Base-by-base conservation (phyloP, 163 green algal species). In the Scenedesmus sp. region DNA sequence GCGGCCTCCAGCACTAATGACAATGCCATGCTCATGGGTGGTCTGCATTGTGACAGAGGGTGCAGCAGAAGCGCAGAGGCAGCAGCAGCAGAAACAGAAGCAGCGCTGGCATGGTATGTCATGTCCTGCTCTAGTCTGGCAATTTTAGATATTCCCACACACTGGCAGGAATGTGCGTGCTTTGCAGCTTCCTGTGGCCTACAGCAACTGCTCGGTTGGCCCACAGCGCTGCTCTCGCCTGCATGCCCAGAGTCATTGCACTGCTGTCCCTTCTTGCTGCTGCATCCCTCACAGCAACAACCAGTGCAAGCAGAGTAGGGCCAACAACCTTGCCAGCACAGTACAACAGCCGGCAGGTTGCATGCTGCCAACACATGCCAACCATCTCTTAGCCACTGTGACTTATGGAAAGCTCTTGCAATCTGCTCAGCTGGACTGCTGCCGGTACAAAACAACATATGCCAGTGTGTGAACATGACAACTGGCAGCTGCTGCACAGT, bases 1-100 rank as follows among this genome's bases (percentile, higher is more conserved):
- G 5, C 65, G 56, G n/a, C 88, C 88, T 24, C 88, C 88, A 20
- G 88, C 88, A n/a, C 68, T 86, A 6, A 92, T 92, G 16, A 92
- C 81, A 18, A 92, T 92, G 46, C 88, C 88, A 26, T 80, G 87
- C 59, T 91, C 87, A 76, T 91, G 33, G 18, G 33, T 49, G 18
- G 53, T 83, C 87, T 91, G 87, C 79, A 51, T 5, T 16, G 7
- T 15, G 30, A 76, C 22, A 6, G 2, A 72, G 59, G 59, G 20
- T 33, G 59, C 24, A 35, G 24, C 22, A n/a, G 22, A 72, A 40
- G 3, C 65, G 30, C 4, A 76, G 65, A 30, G 9, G 30, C 30
- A n/a, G 65, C 20, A 70, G 22, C 22, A 61, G 65, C 65, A 76
- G 30, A 26, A 76, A 30, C 65, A 76, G 16, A 20, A 3, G 65